phyloP scores from a whole-genome alignment of 1,139 yeast genomes.

The Geotrichum klebahnii region DNA sequence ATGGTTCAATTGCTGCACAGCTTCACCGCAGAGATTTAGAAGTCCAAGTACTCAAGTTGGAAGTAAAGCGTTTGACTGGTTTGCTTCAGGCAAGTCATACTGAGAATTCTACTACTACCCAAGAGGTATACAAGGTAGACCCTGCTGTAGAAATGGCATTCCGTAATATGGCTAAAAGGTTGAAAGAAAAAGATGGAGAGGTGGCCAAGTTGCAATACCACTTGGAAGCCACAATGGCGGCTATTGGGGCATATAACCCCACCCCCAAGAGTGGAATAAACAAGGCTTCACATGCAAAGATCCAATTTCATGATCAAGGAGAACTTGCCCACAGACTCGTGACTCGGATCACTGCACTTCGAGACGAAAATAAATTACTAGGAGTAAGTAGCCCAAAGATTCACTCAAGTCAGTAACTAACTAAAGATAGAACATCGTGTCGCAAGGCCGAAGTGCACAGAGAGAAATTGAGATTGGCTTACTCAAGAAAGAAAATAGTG shows the following conservation, averaged over 20 bases:
- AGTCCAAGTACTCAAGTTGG: conserved; percentile 5
- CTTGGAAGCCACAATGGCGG: conserved; percentile 61
- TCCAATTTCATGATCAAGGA: conserved; percentile 50
- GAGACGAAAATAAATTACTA: conserved; percentile 67
- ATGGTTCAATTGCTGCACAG: conserved; percentile 28
- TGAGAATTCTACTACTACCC: no score
- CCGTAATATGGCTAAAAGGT: conserved; percentile 48
- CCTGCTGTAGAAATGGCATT: conserved; percentile 37
- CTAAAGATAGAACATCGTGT: conserved; percentile 11
- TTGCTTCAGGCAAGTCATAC: conserved; percentile 1
- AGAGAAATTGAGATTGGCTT: conserved; percentile 12
- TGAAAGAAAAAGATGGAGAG: conserved; percentile 52
- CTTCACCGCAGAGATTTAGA: conserved; percentile 24
- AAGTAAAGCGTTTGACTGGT: conserved; percentile 6
- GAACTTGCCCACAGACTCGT: conserved; percentile 75
- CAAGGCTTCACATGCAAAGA: conserved; percentile 7
- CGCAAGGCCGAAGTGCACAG: conserved; percentile 16
- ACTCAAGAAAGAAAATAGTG: conserved; percentile 13
- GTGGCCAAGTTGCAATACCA: conserved; percentile 57
- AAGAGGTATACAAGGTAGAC: conserved; percentile 23
- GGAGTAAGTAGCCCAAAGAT: conserved; percentile 35
- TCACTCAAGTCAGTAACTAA: not conserved
- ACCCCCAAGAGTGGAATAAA: conserved; percentile 4
- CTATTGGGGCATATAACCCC: conserved; percentile 4
- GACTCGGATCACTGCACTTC: conserved; percentile 56